These are phyloP conservation scores for Plectosphaerella sp. DNA, from an alignment of 2,329 filamentous ascomycete species.

Conservation along the genomic window DNA sequence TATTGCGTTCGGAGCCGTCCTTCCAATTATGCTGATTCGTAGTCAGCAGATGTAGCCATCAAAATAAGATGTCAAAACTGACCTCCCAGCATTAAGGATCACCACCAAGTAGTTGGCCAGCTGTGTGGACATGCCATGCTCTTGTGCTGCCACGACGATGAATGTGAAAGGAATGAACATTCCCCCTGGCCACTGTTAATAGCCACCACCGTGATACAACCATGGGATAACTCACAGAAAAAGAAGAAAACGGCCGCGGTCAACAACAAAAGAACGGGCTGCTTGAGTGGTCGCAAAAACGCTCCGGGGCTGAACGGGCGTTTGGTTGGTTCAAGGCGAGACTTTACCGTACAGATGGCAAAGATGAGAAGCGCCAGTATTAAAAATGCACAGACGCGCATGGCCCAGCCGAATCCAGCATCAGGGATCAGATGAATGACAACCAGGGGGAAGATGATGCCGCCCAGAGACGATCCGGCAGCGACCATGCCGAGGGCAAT, in stretches of 20 bases:
- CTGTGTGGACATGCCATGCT: constrained; percentile 11
- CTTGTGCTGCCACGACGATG: constrained; percentile 15
- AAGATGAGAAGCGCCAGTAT: constrained; percentile 25
- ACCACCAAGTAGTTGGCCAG: constrained; percentile 16
- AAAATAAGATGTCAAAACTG: background rate
- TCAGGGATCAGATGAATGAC: constrained; percentile 24
- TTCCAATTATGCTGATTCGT: constrained; percentile 14
- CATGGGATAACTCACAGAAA: background rate
- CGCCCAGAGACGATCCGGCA: constrained; percentile 24
- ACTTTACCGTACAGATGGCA: constrained; percentile 25
- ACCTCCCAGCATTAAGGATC: constrained; percentile 18
- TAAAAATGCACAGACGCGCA: constrained; percentile 31
- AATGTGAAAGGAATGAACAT: constrained; percentile 13
- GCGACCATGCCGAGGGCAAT: constrained; percentile 20
- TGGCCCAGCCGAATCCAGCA: constrained; percentile 32
- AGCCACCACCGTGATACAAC: too few relatives aligned
- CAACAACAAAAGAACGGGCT: constrained; percentile 21
- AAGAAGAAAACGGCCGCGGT: constrained; percentile 25
- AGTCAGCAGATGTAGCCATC: background rate
- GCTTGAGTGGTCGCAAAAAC: constrained; percentile 22
- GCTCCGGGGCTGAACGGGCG: constrained; percentile 17
- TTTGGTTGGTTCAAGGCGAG: constrained; percentile 4
- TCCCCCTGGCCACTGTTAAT: constrained; percentile 1
- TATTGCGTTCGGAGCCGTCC: constrained; percentile 14
- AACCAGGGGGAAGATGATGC: constrained; percentile 35